A percentile compares a stretch with the other conserved stretches of the same genome.
Evolutionary conservation across 495 filamentous ascomycete genomes (phyloP).

Genomic region (Aspergillus diversus): DNA sequence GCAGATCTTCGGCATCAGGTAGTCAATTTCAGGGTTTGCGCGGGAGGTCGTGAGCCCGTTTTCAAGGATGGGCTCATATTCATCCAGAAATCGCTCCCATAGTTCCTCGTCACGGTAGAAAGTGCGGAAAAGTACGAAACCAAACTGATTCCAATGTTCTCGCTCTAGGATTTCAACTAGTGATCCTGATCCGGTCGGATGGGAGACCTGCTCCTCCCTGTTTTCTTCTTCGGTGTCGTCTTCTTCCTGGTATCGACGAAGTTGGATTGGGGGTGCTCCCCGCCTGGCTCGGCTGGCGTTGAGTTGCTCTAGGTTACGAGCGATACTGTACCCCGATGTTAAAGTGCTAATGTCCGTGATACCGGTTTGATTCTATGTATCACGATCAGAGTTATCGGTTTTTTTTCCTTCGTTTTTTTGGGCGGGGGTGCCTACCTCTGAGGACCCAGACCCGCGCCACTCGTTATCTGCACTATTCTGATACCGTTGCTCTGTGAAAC

Average conservation of each 20-base stretch:
- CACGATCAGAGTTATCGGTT: too few species aligned
- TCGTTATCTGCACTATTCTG: too few species aligned
- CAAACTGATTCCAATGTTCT: constrained; percentile 3
- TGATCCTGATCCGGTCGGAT: neutral
- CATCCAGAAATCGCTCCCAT: constrained; percentile 8
- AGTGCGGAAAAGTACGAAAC: constrained; percentile 12
- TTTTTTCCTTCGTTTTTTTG: too few species aligned
- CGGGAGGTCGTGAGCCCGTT: neutral
- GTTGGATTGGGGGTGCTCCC: neutral
- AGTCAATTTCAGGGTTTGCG: neutral
- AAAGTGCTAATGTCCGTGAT: too few species aligned
- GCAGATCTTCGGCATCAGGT: neutral
- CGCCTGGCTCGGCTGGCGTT: neutral
- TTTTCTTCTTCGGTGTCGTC: neutral
- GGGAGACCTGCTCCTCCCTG: neutral
- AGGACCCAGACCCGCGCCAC: too few species aligned
- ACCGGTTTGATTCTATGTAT: too few species aligned
- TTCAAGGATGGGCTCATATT: neutral
- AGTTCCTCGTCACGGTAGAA: constrained; percentile 6
- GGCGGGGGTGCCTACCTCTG: too few species aligned
- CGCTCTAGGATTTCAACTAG: neutral
- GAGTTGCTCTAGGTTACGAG: neutral
- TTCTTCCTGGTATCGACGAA: neutral
- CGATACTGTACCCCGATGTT: neutral
- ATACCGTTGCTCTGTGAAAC: too few species aligned